Conservation (phyloP, 768 basidiomycete genomes). For the Trametes gibbosa region DNA sequence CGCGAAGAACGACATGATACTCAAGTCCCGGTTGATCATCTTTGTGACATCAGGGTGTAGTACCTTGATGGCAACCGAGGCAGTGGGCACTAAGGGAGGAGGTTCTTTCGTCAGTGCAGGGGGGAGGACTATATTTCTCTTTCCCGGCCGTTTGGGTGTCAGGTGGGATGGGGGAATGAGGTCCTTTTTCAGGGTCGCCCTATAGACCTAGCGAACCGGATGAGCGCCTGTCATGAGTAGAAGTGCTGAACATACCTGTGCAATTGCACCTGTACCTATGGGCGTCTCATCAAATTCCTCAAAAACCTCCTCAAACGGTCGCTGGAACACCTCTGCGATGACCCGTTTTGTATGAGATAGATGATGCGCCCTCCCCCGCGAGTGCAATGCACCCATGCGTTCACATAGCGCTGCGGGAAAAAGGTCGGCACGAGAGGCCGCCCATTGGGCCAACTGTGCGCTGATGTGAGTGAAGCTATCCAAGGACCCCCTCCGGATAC, state of each 20-base stretch:
- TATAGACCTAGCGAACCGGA: slow-evolving; percentile 64
- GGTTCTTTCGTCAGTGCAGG: slow-evolving; percentile 49
- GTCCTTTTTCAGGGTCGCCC: slow-evolving; percentile 79
- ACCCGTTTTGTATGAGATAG: slow-evolving; percentile 75
- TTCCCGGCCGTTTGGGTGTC: slow-evolving; percentile 62
- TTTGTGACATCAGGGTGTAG: slow-evolving; percentile 85
- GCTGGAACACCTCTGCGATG: slow-evolving; percentile 80
- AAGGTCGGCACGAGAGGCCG: slow-evolving; percentile 90
- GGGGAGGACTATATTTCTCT: slow-evolving; percentile 49
- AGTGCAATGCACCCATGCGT: slow-evolving; percentile 82
- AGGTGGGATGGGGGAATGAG: slow-evolving; percentile 85
- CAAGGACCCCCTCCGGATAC: not conserved
- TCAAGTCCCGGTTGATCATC: slow-evolving; percentile 83
- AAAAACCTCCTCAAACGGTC: slow-evolving; percentile 85
- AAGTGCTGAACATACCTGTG: slow-evolving; percentile 54
- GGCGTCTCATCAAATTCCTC: slow-evolving; percentile 83
- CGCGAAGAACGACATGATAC: slow-evolving; percentile 95
- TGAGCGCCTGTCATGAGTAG: not conserved
- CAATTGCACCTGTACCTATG: slow-evolving; percentile 98
- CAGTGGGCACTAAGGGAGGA: slow-evolving; percentile 71
- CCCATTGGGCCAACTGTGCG: slow-evolving; percentile 92
- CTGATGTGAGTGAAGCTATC: no score
- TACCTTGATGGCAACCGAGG: slow-evolving; percentile 93
- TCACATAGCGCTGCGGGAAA: slow-evolving; percentile 88
- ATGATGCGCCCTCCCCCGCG: slow-evolving; percentile 79